Evolutionary conservation across 352 stramenopile species (phyloP).

Genomic region (Globisporangium recalcitrans): DNA sequence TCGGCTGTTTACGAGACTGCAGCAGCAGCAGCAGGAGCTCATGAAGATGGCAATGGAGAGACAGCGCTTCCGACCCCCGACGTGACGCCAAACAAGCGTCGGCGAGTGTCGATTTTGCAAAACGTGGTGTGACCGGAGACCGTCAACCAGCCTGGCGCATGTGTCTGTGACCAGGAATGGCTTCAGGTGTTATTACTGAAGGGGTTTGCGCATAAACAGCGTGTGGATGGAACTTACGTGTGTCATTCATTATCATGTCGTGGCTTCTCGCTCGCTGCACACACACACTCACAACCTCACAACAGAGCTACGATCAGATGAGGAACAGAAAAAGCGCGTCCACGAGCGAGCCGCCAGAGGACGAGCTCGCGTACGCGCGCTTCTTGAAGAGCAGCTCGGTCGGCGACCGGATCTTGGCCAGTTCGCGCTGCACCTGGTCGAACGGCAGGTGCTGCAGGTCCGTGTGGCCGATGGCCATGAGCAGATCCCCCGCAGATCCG

Average conservation of each 20-base stretch:
- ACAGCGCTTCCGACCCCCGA: background rate
- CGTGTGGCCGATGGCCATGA: conserved; percentile 61
- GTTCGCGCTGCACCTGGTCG: conserved; percentile 46
- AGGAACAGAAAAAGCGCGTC: conserved; percentile 69
- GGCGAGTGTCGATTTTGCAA: background rate
- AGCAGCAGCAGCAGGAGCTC: background rate
- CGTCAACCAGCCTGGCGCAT: background rate
- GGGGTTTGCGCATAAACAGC: no score
- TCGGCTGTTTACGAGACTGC: background rate
- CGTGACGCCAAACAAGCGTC: conserved; percentile 3
- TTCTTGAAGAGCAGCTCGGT: conserved; percentile 70
- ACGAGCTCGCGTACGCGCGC: conserved; percentile 28
- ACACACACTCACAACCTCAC: background rate
- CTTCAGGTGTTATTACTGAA: background rate
- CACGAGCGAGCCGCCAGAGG: conserved; percentile 36
- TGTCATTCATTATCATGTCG: background rate
- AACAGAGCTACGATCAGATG: conserved; percentile 10
- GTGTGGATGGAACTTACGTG: no score
- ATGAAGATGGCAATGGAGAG: background rate
- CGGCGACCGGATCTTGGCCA: conserved; percentile 34
- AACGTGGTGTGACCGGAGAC: background rate
- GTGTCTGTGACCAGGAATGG: no score
- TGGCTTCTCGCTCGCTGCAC: background rate
- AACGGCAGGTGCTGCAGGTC: conserved; percentile 65
- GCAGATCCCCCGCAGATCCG: conserved; percentile 45